phyloP scores from a whole-genome alignment of 2,329 filamentous ascomycete species.

The Alternaria infectoria region DNA sequence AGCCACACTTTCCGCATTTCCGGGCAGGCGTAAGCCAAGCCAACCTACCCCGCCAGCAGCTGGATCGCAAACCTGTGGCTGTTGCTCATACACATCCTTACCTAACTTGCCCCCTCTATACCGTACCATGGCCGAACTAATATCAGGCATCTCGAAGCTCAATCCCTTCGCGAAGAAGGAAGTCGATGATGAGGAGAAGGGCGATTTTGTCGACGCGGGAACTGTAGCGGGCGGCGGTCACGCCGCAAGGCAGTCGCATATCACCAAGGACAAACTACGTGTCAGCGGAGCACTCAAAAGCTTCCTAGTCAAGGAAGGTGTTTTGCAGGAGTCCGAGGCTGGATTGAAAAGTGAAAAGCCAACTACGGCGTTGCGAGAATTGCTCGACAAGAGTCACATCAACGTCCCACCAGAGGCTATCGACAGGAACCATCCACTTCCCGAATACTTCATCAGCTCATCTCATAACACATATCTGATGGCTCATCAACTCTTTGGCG shows the following conservation, averaged over 20 bases:
- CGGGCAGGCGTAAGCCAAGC: conserved; percentile 8
- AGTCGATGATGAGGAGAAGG: conserved; percentile 59
- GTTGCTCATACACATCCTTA: background rate
- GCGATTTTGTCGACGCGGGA: conserved; percentile 58
- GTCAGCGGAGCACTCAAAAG: conserved; percentile 65
- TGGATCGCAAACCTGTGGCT: conserved; percentile 8
- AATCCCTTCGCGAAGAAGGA: conserved; percentile 42
- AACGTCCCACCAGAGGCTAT: conserved; percentile 61
- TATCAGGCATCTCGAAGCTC: conserved; percentile 42
- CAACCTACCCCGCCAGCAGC: conserved; percentile 10
- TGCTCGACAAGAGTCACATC: conserved; percentile 65
- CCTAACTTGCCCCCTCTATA: background rate
- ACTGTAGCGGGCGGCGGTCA: conserved; percentile 67
- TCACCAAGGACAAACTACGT: conserved; percentile 61
- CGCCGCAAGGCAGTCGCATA: conserved; percentile 55
- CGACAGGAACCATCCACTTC: conserved; percentile 65
- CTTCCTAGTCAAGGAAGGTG: conserved; percentile 61
- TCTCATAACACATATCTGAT: conserved; percentile 77
- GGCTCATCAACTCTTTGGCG: conserved; percentile 72
- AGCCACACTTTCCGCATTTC: background rate
- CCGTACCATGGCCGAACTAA: conserved; percentile 42
- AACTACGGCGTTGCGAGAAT: conserved; percentile 55
- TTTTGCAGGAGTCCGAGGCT: conserved; percentile 58
- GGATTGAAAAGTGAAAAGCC: conserved; percentile 54
- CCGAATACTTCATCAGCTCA: conserved; percentile 75